These are phyloP conservation scores for Trypanosoma platydactyli DNA, from an alignment of 208 protist genomes.

Conservation along the genomic window DNA sequence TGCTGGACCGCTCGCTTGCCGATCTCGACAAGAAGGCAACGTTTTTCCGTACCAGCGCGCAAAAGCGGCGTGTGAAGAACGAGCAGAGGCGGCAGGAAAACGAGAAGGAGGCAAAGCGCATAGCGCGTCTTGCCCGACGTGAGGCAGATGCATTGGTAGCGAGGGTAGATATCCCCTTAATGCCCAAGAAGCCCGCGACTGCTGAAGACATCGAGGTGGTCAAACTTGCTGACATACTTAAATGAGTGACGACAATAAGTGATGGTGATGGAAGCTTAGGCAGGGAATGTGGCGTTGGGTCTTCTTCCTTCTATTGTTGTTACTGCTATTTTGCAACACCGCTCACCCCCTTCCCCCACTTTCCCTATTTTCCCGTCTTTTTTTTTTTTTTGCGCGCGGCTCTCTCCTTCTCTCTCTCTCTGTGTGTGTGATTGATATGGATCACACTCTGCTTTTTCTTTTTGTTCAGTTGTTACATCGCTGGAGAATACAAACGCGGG, in stretches of 20 bases:
- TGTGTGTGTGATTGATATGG: not conserved
- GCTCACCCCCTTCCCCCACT: too few species aligned
- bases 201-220: constrained; percentile 57
- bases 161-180: not conserved
- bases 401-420: too few species aligned
- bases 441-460: constrained; percentile 22
- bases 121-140: constrained; percentile 27
- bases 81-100: constrained; percentile 41
- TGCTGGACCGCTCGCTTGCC: constrained; percentile 64
- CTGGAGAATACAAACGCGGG: too few species aligned
- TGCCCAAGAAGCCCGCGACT: not conserved
- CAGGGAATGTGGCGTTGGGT: not conserved
- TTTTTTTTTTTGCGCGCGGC: constrained; percentile 21
- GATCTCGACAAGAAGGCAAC: constrained; percentile 55
- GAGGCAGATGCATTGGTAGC: constrained; percentile 42
- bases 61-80: constrained; percentile 63
- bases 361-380: constrained; percentile 17
- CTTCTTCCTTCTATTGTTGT: constrained; percentile 11
- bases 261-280: not conserved
- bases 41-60: constrained; percentile 70
- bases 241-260: constrained; percentile 2
- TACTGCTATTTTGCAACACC: constrained; percentile 4
- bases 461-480: too few species aligned
- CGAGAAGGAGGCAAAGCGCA: constrained; percentile 53
- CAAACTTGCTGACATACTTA: constrained; percentile 62